Evolutionary conservation across 1,139 yeast species (phyloP), one percentile per base, ranked within the genome.

Genomic region (Diutina rugosa): DNA sequence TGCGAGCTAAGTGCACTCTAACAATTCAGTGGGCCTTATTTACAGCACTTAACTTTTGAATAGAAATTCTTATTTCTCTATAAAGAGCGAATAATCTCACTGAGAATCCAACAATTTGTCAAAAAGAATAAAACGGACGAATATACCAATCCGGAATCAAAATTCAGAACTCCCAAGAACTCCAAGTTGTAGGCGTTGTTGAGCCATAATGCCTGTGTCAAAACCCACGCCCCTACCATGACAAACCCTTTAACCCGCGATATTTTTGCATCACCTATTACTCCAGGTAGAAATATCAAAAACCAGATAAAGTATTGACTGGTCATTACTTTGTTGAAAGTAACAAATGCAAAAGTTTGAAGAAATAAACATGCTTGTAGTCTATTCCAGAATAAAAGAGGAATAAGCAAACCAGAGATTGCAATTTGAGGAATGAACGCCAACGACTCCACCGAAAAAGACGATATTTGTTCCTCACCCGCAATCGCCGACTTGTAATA

Each of bases 261-360:
- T 18, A 78, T 66, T 7, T 62, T 64, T 0, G 85, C 73, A n/a
- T 69, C 66, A 1, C 83, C 73, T 18, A 87, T 67, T 64, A 75
- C 84, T 57, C 88, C 81, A 1, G 98, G 98, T 55, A 90, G 69
- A 62, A 90, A 81, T 16, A 90, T 89, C 65, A 93, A 72, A 67
- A 85, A 90, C 97, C 99, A 93, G 62, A 91, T 82, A 68, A 93
- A 93, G 69, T 93, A 93, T 65, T 86, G 95, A 0, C 97, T 89
- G 0, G 99, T 93, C 64, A 95, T 87, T 45, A 93, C 98, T 70
- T 93, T 93, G 73, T 93, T 93, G 72, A 86, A 90, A 1, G 95
- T 78, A 45, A 91, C 97, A 72, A 93, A 93, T 35, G 90, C 80
- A 68, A 90, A 85, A 0, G 99, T 93, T 69, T 91, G 98, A n/a